Base-by-base conservation (phyloP, 495 filamentous ascomycete genomes). In the Penicillium cataractarum region DNA sequence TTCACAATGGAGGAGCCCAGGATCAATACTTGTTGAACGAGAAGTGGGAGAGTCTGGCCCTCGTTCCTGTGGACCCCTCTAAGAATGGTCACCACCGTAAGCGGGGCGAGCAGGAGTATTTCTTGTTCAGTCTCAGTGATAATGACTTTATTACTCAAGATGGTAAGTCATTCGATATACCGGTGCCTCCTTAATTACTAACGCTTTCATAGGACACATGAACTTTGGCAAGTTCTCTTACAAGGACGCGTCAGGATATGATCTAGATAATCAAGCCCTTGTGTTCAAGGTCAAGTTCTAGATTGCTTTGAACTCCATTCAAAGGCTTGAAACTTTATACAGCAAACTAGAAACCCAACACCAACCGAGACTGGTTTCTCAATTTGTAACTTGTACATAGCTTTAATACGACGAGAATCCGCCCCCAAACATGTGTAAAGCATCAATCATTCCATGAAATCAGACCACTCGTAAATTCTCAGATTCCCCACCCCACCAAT, bases 101-200 rank as follows among this genome's bases (percentile, higher is more conserved):
- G 27, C 44, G 64, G 4, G 58, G 70, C 5, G 74, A 77, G 54
- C 79, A 84, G 39, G 89, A 91, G 76, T 92, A 83, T 66, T 92
- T 85, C 72, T 72, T 92, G 57, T 84, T 93, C 63, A 84, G 82
- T 32, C 70, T 90, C 32, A 88, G 83, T 63, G 91, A 93, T 65
- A 92, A 95, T 72, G 90, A 93, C 71, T 92, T 92, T 64, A 87
- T 93, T 50, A 93, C 90, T 4, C 87, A 92, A 72, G 79, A 92
- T 76, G 90, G 89, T 86, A 68, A 61, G 78, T 65, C 3, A 15
- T 22, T 21, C 12, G 3, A 22, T 32, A 10, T 53, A 1, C n/a
- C 33, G 39, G 50, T 40, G 32, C 13, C 39, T 44, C 32, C 8
- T 66, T 51, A n/a, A 15, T 17, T 60, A 26, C 15, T 65, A 31